Percentiles rank a stretch among this genome's conserved stretches.
phyloP scores from a whole-genome alignment of 768 basidiomycete species.

The Coprinopsis marcescibilis region DNA sequence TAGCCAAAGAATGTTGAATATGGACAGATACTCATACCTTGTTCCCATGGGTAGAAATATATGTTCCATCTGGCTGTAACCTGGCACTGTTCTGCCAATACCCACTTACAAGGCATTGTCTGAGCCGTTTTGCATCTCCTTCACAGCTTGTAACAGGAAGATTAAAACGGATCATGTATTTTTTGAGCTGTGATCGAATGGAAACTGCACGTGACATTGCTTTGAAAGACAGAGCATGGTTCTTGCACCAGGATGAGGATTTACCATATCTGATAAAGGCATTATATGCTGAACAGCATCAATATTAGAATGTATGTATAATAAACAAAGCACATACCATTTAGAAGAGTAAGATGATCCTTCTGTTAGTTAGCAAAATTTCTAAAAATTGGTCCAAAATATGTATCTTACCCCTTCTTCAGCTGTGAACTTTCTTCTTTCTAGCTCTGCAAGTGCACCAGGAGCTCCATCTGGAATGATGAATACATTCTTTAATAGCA shows the following conservation, averaged over 20 bases:
- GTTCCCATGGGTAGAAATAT: conserved; percentile 81
- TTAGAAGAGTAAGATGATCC: conserved; percentile 94
- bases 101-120: conserved; percentile 87
- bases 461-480: conserved; percentile 80
- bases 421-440: conserved; percentile 92
- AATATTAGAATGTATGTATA: background rate
- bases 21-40: conserved; percentile 42
- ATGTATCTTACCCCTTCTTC: conserved; percentile 80
- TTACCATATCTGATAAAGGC: conserved; percentile 80
- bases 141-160: conserved; percentile 82
- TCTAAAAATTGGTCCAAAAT: background rate
- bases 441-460: conserved; percentile 85
- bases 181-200: conserved; percentile 90
- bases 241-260: conserved; percentile 90
- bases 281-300: conserved; percentile 98
- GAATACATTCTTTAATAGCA: conserved; percentile 68
- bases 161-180: conserved; percentile 89
- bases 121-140: conserved; percentile 75
- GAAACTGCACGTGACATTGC: conserved; percentile 92
- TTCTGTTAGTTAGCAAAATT: conserved; percentile 21
- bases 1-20: conserved; percentile 5
- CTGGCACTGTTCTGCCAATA: conserved; percentile 93
- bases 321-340: conserved; percentile 51
- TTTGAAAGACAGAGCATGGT: conserved; percentile 88
- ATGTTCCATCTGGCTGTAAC: conserved; percentile 91